Evolutionary conservation across 495 filamentous ascomycete genomes (phyloP).

Genomic region (Rostrohypoxylon terebratum): DNA sequence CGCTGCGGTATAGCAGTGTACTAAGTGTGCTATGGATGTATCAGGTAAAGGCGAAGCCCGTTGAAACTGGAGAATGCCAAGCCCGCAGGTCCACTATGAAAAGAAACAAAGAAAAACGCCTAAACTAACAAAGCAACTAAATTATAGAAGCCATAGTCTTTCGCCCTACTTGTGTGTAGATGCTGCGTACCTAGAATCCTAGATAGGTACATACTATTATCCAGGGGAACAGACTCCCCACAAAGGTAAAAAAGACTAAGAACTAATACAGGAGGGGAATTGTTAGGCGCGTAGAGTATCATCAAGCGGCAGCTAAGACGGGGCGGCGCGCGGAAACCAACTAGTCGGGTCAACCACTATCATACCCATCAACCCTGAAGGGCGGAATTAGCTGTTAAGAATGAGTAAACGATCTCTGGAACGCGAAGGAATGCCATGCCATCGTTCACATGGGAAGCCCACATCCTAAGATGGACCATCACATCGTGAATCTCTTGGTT

Average conservation of each 20-base stretch:
- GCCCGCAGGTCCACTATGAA: background rate
- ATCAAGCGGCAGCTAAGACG: conserved; percentile 45
- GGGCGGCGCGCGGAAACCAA: conserved; percentile 45
- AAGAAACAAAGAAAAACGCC: background rate
- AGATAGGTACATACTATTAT: background rate
- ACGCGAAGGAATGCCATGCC: conserved; percentile 23
- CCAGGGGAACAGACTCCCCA: conserved; percentile 21
- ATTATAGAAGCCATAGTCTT: background rate
- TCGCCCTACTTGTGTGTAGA: background rate
- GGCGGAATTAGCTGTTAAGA: conserved; percentile 21
- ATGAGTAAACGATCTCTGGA: background rate
- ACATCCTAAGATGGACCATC: background rate
- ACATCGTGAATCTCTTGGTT: background rate
- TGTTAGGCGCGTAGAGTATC: conserved; percentile 48
- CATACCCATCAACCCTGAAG: background rate
- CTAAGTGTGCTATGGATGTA: background rate
- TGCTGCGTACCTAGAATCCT: background rate
- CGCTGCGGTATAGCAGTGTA: background rate
- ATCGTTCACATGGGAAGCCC: background rate
- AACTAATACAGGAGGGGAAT: conserved; percentile 46
- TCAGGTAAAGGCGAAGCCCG: background rate
- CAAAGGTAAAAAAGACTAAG: conserved; percentile 17
- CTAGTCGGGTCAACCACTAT: conserved; percentile 32
- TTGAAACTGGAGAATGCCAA: background rate
- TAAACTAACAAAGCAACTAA: conserved; percentile 5